Conservation (phyloP, 257 asterid genomes). For the Capsicum baccatum region DNA sequence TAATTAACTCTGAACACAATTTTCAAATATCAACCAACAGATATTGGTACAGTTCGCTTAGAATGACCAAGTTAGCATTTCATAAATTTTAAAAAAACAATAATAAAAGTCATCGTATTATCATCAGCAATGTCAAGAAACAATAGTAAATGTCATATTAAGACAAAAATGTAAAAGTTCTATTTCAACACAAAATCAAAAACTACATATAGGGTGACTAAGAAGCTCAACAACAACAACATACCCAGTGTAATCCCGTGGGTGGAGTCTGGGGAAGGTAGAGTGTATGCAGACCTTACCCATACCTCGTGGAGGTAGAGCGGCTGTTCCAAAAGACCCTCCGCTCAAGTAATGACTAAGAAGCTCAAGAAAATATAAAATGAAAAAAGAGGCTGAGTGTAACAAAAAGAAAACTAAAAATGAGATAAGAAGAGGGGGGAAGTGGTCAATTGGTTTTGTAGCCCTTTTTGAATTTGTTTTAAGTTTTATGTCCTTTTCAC, state of each 20-base stretch:
- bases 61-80: constrained; percentile 13
- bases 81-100: constrained; percentile 19
- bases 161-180: neutral
- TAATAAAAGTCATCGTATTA: neutral
- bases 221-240: neutral
- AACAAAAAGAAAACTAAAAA: neutral
- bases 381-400: neutral
- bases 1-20: neutral
- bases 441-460: neutral
- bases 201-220: neutral
- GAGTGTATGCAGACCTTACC: neutral
- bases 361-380: constrained; percentile 13
- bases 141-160: neutral
- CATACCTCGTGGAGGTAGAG: neutral
- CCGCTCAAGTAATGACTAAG: constrained; percentile 1
- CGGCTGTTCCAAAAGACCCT: constrained; percentile 2
- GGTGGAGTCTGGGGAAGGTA: neutral
- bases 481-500: neutral
- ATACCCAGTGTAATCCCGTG: neutral
- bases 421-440: neutral
- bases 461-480: neutral
- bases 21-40: neutral
- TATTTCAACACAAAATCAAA: neutral
- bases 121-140: constrained; percentile 7
- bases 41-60: constrained; percentile 13